Evolutionary conservation across 2,329 filamentous ascomycete genomes (phyloP), one percentile per base, ranked within the genome.

Genomic region (Hypoxylon sp.): DNA sequence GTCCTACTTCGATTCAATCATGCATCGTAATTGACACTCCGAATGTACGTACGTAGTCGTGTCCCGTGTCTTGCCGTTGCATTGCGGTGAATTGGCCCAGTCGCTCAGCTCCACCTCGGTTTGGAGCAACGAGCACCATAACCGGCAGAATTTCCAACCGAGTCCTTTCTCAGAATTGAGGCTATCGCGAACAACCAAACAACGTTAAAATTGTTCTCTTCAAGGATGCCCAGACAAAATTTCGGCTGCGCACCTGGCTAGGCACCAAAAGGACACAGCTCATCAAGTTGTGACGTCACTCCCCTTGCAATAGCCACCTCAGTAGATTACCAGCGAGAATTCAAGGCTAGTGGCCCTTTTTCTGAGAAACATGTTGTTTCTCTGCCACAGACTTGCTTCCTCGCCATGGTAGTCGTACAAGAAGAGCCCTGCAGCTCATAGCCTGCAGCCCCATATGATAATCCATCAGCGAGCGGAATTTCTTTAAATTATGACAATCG

Each of bases 91-190:
- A 39, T 59, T 69, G 46, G 60, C 32, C 61, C 56, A 72, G 60
- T 48, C 60, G 62, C 65, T 64, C 64, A 53, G 62, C 70, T 72
- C 70, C 70, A 72, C 70, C 42, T 67, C 59, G 62, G 70, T 56
- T 70, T 68, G 65, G 65, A 61, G 67, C 64, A 70, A 62, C 65
- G 60, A 42, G 59, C 60, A 55, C 67, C 67, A 55, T 53, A 65
- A 50, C 69, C 67, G 64, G 62, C 53, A 70, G 55, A 70, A 66
- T 70, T 62, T 63, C 53, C 58, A 62, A 32, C 53, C 50, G 44
- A 68, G 39, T 27, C 52, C 31, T 47, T 56, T 37, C 51, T 64
- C 42, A 35, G 47, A 62, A 66, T 54, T 72, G 70, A 72, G 51
- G 70, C 54, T 61, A 68, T 72, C 67, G 60, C 55, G 62, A 67